Evolutionary conservation across 345 rosid species (phyloP).

Genomic region (Murraya paniculata): DNA sequence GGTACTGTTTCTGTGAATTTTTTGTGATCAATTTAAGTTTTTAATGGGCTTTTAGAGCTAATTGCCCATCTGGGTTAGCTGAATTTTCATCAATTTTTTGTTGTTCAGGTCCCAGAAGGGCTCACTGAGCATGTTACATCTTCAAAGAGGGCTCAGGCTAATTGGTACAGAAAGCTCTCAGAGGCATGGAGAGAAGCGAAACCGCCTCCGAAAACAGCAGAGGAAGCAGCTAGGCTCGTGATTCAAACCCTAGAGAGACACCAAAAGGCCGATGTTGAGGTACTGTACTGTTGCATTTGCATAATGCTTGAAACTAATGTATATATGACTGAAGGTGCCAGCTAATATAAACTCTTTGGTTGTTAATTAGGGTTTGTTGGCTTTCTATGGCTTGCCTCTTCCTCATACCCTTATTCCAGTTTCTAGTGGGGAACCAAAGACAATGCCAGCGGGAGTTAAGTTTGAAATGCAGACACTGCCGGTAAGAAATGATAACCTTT

Average conservation of each 20-base stretch:
- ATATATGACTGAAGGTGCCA: neutral
- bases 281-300: constrained; percentile 9
- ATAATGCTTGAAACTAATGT: neutral
- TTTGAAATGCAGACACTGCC: constrained; percentile 72
- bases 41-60: neutral
- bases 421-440: constrained; percentile 37
- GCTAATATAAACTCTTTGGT: neutral
- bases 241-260: constrained; percentile 55
- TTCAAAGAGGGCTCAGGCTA: constrained; percentile 85
- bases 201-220: constrained; percentile 66
- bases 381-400: constrained; percentile 76
- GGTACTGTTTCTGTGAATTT: constrained; percentile 29
- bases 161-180: constrained; percentile 78
- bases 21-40: neutral
- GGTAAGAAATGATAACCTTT: constrained; percentile 30
- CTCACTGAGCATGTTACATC: constrained; percentile 68
- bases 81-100: neutral
- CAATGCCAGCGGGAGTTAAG: constrained; percentile 48
- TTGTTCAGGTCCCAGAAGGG: constrained; percentile 64
- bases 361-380: constrained; percentile 57
- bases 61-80: neutral
- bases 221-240: constrained; percentile 69
- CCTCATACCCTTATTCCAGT: constrained; percentile 35
- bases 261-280: constrained; percentile 86
- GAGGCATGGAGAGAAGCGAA: constrained; percentile 80